Conservation (phyloP, 2,329 filamentous ascomycete species). For the Apiospora sp. region DNA sequence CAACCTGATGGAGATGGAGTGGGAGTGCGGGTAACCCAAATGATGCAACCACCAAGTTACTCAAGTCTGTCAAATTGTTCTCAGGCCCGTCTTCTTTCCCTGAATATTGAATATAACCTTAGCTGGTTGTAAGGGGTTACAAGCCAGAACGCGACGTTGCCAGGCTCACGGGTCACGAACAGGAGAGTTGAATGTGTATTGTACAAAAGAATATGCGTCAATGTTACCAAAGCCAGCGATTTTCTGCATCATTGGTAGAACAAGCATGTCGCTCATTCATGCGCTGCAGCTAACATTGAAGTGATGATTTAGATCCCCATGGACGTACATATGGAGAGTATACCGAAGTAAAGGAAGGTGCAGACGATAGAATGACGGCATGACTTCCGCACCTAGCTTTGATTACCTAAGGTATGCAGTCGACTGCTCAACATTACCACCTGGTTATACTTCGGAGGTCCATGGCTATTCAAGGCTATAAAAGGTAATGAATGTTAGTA, state of each 20-base stretch:
- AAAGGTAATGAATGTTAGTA: no score
- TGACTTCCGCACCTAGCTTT: background rate
- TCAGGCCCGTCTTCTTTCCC: background rate
- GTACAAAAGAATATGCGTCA: background rate
- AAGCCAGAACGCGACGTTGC: background rate
- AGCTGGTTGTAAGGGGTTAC: background rate
- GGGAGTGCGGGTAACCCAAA: background rate
- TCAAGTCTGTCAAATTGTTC: background rate
- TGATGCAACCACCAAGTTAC: background rate
- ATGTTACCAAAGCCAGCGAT: background rate
- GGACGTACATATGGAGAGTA: background rate
- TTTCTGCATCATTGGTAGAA: background rate
- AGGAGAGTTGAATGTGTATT: background rate
- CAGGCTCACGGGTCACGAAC: background rate
- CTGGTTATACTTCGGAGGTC: no score
- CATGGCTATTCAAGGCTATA: no score
- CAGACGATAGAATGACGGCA: background rate
- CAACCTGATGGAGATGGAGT: background rate
- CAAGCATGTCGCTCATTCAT: background rate
- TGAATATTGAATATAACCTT: background rate
- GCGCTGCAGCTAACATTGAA: background rate
- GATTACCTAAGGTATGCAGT: constrained; percentile 7
- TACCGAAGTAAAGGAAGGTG: background rate
- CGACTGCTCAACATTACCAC: background rate
- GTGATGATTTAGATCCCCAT: no score